Evolutionary conservation across 1,284 basidiomycete genomes (phyloP).

Genomic region (Rhodotorula sp.): DNA sequence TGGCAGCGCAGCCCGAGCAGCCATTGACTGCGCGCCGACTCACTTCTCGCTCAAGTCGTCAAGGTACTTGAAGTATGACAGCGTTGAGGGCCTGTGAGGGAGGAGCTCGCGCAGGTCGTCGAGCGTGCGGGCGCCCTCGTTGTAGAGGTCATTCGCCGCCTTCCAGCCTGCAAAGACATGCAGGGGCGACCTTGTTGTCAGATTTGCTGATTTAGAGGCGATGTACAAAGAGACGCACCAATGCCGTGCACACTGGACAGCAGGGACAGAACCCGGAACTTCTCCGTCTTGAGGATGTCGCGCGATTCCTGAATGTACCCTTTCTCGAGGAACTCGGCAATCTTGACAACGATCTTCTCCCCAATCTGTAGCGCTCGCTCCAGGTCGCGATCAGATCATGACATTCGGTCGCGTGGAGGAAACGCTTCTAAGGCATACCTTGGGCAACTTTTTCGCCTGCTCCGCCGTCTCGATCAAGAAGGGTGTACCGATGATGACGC

Average conservation of each 20-base stretch:
- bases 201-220: not conserved
- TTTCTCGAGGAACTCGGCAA: conserved; percentile 62
- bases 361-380: conserved; percentile 21
- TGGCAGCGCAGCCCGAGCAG: not conserved
- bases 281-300: not conserved
- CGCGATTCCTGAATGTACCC: conserved; percentile 62
- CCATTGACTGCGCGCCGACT: not conserved
- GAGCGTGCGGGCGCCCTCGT: not conserved
- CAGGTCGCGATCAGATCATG: no score
- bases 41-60: conserved; percentile 17
- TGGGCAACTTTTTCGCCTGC: conserved; percentile 31
- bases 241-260: conserved; percentile 62
- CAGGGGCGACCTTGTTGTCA: not conserved
- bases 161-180: not conserved
- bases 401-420: not conserved
- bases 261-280: not conserved
- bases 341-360: conserved; percentile 52
- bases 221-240: conserved; percentile 50
- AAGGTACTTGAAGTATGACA: conserved; percentile 6
- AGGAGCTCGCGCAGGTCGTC: not conserved
- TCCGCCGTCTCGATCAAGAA: conserved; percentile 32
- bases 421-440: conserved; percentile 4
- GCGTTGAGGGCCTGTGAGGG: not conserved
- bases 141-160: conserved; percentile 6
- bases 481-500: conserved; percentile 40